Conservation (phyloP, 1,139 yeast species). For the Suhomyces terraborum region DNA sequence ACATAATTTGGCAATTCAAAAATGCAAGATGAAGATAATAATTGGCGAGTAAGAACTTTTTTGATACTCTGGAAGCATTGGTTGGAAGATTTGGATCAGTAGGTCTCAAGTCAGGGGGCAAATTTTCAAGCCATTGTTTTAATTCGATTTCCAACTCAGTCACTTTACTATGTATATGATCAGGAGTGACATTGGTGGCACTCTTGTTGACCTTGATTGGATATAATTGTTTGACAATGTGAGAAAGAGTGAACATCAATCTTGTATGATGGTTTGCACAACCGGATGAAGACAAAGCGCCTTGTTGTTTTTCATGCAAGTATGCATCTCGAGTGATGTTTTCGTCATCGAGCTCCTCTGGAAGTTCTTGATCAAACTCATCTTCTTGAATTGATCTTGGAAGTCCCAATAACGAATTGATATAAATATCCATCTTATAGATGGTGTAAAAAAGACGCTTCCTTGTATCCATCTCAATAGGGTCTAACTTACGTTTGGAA, state of each 20-base stretch:
- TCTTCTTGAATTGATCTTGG: constrained; percentile 77
- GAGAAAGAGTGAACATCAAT: constrained; percentile 53
- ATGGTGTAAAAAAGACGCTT: constrained; percentile 87
- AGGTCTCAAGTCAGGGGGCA: constrained; percentile 76
- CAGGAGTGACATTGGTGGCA: constrained; percentile 30
- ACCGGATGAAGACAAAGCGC: constrained; percentile 66
- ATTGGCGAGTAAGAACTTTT: constrained; percentile 70
- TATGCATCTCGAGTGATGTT: constrained; percentile 69
- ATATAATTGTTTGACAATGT: constrained; percentile 45
- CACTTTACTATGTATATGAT: constrained; percentile 60
- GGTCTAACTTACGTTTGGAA: constrained; percentile 58
- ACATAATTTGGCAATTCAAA: constrained; percentile 78
- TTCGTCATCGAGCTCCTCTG: constrained; percentile 84
- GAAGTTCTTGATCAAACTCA: constrained; percentile 88
- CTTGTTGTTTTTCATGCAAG: constrained; percentile 38
- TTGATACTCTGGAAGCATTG: constrained; percentile 48
- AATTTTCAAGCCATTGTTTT: constrained; percentile 70
- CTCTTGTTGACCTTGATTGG: constrained; percentile 39
- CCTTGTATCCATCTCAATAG: constrained; percentile 82
- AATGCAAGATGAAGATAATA: constrained; percentile 75
- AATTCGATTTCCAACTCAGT: constrained; percentile 72
- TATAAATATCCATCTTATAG: constrained; percentile 88
- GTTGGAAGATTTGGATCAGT: constrained; percentile 52
- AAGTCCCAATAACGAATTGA: constrained; percentile 84
- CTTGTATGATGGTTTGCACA: constrained; percentile 87